Conservation (phyloP, 257 asterid genomes). For the Phtheirospermum japonicum region DNA sequence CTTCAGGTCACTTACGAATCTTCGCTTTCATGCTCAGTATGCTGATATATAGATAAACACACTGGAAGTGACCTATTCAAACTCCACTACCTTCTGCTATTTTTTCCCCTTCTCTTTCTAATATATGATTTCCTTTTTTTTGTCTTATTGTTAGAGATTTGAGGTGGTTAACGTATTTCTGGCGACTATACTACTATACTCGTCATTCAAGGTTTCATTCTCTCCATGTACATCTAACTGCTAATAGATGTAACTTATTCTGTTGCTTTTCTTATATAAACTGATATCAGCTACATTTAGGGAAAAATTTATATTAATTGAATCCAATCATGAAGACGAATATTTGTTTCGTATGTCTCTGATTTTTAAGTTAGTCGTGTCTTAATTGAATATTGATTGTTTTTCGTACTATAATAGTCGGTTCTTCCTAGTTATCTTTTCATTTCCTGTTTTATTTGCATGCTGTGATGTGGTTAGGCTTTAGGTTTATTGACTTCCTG, state of each 20-base stretch:
- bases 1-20: constrained; percentile 66
- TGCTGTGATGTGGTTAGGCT: constrained; percentile 12
- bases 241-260: constrained; percentile 19
- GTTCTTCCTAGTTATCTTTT: not conserved
- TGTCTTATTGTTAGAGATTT: constrained; percentile 50
- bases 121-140: constrained; percentile 13
- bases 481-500: constrained; percentile 8
- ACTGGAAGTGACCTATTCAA: constrained; percentile 9
- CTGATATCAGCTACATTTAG: not conserved
- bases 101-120: constrained; percentile 4
- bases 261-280: constrained; percentile 14
- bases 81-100: constrained; percentile 16
- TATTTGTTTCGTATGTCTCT: constrained; percentile 11
- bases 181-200: constrained; percentile 72
- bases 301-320: not conserved
- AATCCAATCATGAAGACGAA: constrained; percentile 13
- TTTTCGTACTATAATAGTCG: not conserved
- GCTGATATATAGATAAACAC: constrained; percentile 19
- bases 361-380: constrained; percentile 1
- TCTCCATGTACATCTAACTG: constrained; percentile 21
- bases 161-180: constrained; percentile 78
- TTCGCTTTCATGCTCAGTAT: constrained; percentile 18
- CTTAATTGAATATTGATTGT: not conserved
- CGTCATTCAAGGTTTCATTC: constrained; percentile 85
- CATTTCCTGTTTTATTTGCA: constrained; percentile 20